Conservation (phyloP, 2,329 filamentous ascomycete genomes). For the Cordyceps tenuipes region DNA sequence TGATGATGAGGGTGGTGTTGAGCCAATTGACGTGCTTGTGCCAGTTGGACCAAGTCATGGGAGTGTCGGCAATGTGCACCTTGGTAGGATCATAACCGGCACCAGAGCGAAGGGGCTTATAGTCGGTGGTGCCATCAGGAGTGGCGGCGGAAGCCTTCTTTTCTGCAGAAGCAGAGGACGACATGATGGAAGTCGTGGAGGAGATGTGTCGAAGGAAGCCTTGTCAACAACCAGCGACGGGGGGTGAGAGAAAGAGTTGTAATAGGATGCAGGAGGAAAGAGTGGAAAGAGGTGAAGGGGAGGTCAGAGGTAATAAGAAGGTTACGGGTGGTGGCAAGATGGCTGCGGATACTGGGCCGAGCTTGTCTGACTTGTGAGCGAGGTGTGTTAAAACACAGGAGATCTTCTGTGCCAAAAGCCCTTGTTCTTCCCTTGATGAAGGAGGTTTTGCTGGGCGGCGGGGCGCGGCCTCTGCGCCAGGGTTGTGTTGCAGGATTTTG, state of each 20-base stretch:
- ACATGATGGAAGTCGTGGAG: not conserved
- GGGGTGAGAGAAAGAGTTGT: not conserved
- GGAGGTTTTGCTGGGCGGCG: slow-evolving; percentile 2
- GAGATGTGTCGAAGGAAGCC: not conserved
- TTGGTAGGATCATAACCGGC: slow-evolving; percentile 52
- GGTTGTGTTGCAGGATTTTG: not conserved
- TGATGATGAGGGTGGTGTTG: slow-evolving; percentile 72
- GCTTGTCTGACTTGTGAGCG: not conserved
- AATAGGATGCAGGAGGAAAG: not conserved
- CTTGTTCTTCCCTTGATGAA: not conserved
- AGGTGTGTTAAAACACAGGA: not conserved
- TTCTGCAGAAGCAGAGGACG: slow-evolving; percentile 8
- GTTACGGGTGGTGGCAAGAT: not conserved
- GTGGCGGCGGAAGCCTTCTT: slow-evolving; percentile 33
- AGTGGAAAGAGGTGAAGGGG: not conserved
- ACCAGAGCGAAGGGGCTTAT: slow-evolving; percentile 38
- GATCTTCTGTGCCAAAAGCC: not conserved
- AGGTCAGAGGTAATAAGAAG: slow-evolving; percentile 3
- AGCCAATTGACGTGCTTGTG: slow-evolving; percentile 93
- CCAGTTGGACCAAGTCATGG: slow-evolving; percentile 77
- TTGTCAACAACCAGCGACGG: not conserved
- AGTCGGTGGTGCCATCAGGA: slow-evolving; percentile 47
- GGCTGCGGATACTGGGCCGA: slow-evolving; percentile 2
- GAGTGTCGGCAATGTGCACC: slow-evolving; percentile 75
- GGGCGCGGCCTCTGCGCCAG: not conserved